Percentiles rank a stretch among this genome's conserved stretches.
These are phyloP conservation scores for Chrysosporium keratinophilum DNA, from an alignment of 2,329 filamentous ascomycete genomes.

Conservation along the genomic window DNA sequence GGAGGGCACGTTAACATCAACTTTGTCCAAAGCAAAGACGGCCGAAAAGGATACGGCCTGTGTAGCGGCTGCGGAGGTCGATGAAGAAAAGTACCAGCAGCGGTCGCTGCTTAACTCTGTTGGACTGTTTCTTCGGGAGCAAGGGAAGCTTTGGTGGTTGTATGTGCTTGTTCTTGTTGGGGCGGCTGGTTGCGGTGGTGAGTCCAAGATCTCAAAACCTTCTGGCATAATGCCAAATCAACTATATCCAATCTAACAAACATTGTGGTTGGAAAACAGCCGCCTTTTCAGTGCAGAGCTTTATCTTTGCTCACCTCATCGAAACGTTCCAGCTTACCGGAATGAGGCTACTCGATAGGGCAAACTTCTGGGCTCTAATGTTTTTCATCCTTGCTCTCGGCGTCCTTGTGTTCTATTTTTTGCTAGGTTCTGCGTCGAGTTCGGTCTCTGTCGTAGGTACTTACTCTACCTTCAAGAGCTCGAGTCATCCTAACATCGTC, in stretches of 20 bases:
- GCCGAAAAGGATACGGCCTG: neutral
- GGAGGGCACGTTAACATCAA: constrained; percentile 1
- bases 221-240: neutral
- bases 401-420: constrained; percentile 37
- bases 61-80: constrained; percentile 2
- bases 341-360: constrained; percentile 30
- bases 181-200: constrained; percentile 26
- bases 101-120: constrained; percentile 18
- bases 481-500: constrained; percentile 19
- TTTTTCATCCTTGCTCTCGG: constrained; percentile 46
- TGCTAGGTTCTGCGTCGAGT: constrained; percentile 39
- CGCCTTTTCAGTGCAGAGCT: constrained; percentile 30
- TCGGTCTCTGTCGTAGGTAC: constrained; percentile 36
- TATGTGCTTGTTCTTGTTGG: constrained; percentile 22
- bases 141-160: constrained; percentile 23
- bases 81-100: constrained; percentile 8
- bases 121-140: constrained; percentile 26
- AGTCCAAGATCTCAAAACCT: constrained; percentile 9
- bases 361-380: constrained; percentile 46
- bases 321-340: constrained; percentile 39
- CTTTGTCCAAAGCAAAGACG: constrained; percentile 1
- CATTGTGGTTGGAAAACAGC: constrained; percentile 11
- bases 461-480: constrained; percentile 15
- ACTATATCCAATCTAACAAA: neutral
- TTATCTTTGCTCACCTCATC: constrained; percentile 41